A percentile compares a stretch with the other conserved stretches of the same genome.
phyloP scores from a whole-genome alignment of 2,329 filamentous ascomycete species.

The Pseudogymnoascus sp. region DNA sequence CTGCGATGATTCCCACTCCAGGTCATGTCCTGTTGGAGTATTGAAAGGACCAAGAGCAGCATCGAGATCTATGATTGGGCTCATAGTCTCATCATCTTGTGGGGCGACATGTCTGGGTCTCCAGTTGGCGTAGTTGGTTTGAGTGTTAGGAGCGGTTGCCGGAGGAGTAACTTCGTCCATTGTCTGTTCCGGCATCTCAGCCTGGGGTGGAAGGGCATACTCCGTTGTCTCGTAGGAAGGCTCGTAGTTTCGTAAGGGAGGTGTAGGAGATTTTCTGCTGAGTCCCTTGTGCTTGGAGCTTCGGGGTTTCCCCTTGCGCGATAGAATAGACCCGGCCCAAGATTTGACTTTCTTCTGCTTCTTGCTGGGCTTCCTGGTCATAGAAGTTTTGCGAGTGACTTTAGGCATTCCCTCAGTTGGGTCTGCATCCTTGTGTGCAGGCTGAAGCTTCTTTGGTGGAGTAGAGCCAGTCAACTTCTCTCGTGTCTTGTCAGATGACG shows the following conservation, averaged over 20 bases:
- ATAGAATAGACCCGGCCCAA: conserved; percentile 44
- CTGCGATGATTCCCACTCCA: conserved; percentile 61
- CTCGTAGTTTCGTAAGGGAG: conserved; percentile 29
- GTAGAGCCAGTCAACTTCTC: conserved; percentile 21
- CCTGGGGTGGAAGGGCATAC: conserved; percentile 10
- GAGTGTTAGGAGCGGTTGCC: conserved; percentile 4
- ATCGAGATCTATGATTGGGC: conserved; percentile 86
- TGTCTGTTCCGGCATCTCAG: conserved; percentile 14
- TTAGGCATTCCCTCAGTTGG: conserved; percentile 14
- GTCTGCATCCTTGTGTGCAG: conserved; percentile 13
- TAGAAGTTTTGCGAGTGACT: conserved; percentile 19
- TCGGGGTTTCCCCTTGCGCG: conserved; percentile 39
- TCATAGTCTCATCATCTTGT: conserved; percentile 55
- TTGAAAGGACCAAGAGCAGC: conserved; percentile 89
- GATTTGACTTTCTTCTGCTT: conserved; percentile 67
- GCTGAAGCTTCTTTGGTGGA: conserved; percentile 8
- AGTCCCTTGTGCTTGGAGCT: conserved; percentile 32
- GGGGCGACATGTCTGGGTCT: conserved; percentile 31
- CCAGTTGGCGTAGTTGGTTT: conserved; percentile 27
- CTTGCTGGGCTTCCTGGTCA: conserved; percentile 32
- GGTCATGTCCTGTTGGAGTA: conserved; percentile 57
- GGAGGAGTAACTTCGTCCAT: conserved; percentile 19
- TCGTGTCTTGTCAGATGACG: conserved; percentile 32
- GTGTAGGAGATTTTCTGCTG: conserved; percentile 34
- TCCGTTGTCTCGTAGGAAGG: conserved; percentile 14